Evolutionary conservation across 257 asterid species (phyloP), one percentile per base, ranked within the genome.

Genomic region (Agastache rugosa): DNA sequence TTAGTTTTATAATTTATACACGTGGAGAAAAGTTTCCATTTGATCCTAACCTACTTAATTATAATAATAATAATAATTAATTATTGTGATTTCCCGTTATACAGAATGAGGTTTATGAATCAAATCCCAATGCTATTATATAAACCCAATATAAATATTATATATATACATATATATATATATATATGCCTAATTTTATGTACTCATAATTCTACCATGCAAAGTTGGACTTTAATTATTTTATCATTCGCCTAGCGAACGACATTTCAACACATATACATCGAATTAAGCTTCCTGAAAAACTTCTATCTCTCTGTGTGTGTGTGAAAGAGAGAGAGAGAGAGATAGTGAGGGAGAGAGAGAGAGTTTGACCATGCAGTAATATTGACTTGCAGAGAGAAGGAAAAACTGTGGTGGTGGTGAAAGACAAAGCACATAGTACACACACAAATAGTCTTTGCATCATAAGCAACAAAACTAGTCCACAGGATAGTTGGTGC

Each of bases 401-500:
- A 41, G 25, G 42, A 42, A 23, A 37, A 45, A 19, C 35, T 20
- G 62, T n/a, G 81, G 81, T 19, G 75, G 77, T 71, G 35, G 41
- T n/a, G 39, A 16, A 37, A 25, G 34, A 60, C 6, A 75, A 19
- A 75, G 72, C 51, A 75, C 35, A 71, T 45, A 71, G 80, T 75
- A 77, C 77, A 69, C 75, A 55, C 42, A 73, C 58, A 47, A 77
- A 77, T 63, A 77, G 82, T 54, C 55, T 62, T n/a, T 22, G 63
- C 63, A 50, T 20, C 73, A 76, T 54, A 79, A 41, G 63, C 73
- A 79, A 74, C 79, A 74, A 74, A 80, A 80, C 37, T 23, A 58
- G 55, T 77, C 76, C 79, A 81, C 85, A 78, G 85, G 69, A 74
- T 59, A 71, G 81, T 82, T 82, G 81, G 83, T 78, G 73, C 39